Base-by-base conservation (phyloP, 345 rosid species). In the Populus ilicifolia region DNA sequence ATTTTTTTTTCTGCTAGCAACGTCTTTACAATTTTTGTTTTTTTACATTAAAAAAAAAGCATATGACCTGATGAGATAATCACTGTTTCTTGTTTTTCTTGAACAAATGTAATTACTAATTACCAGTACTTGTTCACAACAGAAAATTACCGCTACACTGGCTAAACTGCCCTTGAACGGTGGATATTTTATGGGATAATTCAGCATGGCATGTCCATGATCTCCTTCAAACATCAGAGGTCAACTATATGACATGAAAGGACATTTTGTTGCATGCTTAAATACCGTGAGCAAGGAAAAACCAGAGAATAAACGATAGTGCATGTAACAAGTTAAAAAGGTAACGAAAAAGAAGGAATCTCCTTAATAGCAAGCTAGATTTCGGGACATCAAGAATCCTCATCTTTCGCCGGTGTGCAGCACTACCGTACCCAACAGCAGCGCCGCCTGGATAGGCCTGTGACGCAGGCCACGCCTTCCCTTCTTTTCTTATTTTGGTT, bases 361-460 rank as follows among this genome's bases (percentile, higher is more conserved):
- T 43, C 14, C 46, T 11, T 43, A 10, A 6, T 6, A 16, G 39
- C 39, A 7, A n/a, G 62, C 25, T 54, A 56, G 63, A 3, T 56
- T n/a, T n/a, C 63, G 5, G 12, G 29, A 73, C 50, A 36, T 10
- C 72, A 21, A 11, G 13, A 10, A 39, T 67, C 81, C 70, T 74
- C 52, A 74, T 68, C n/a, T 69, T 69, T 74, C 73, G 74, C 82
- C 74, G 69, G 73, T 61, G 33, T 36, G 46, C 73, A 63, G 74
- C 54, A 69, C 74, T 17, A 27, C 82, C 56, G 78, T 75, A 69
- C 75, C 25, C 71, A 29, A 50, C 33, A 59, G 41, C 77, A 56
- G 77, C 82, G 82, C 82, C 82, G 82, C 78, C 82, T 74, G 70
- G 13, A 74, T 10, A 16, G 29, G 44, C 41, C 78, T 75, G 64